Percentiles rank a stretch among this genome's conserved stretches.
Conservation (phyloP, 148 eudicot species). For the Arctostaphylos glauca region DNA sequence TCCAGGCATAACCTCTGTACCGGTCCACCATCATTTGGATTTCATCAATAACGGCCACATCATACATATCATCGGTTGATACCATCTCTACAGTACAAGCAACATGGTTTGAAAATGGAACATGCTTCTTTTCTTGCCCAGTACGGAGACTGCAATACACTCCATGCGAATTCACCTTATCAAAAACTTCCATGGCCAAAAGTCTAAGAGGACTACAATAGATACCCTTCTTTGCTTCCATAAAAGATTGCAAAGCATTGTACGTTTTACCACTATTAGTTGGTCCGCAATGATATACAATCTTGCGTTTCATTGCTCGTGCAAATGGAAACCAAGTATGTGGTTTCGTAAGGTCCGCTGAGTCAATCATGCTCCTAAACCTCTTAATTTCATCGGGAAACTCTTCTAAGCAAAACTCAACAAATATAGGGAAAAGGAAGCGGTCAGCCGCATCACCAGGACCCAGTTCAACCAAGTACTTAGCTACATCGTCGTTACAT, state of each 20-base stretch:
- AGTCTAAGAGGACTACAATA: conserved; percentile 98
- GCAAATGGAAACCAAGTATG: conserved; percentile 99
- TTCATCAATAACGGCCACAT: conserved; percentile 94
- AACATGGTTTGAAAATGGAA: conserved; percentile 80
- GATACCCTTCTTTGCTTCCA: conserved; percentile 88
- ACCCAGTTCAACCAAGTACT: conserved; percentile 69
- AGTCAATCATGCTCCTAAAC: conserved; percentile 70
- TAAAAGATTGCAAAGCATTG: conserved; percentile 85
- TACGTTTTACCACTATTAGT: conserved; percentile 98
- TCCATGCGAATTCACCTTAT: conserved; percentile 74
- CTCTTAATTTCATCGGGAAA: conserved; percentile 70
- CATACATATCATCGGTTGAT: conserved; percentile 75
- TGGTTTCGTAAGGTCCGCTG: conserved; percentile 87
- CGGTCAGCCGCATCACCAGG: conserved; percentile 57
- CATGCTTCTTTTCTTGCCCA: conserved; percentile 85
- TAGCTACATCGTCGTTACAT: conserved; percentile 43
- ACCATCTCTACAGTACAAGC: conserved; percentile 99
- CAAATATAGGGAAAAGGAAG: conserved; percentile 89
- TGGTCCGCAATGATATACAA: conserved; percentile 93
- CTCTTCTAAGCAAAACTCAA: conserved; percentile 78
- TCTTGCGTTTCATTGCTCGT: conserved; percentile 92
- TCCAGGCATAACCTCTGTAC: conserved; percentile 89
- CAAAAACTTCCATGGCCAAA: conserved; percentile 97
- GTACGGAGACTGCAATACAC: conserved; percentile 91
- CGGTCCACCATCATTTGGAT: conserved; percentile 95